Evolutionary conservation across 1,284 basidiomycete species (phyloP), one percentile per base, ranked within the genome.

Genomic region (Mycocalia duriaeana): DNA sequence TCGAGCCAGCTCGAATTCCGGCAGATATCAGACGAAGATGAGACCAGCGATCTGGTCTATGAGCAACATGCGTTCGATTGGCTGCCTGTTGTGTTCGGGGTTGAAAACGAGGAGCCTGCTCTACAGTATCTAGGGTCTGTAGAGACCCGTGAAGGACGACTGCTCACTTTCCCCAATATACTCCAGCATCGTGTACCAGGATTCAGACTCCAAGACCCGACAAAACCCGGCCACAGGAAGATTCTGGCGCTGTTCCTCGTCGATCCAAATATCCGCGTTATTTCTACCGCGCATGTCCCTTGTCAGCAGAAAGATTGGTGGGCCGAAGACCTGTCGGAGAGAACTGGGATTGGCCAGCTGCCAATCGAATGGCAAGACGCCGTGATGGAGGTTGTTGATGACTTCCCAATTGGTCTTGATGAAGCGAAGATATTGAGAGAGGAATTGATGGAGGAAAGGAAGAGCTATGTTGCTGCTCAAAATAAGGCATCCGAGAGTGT

Each of bases 231-330:
- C 0, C 68, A 75, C 47, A 65, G 72, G 28, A 77, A 76, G 55
- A 72, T 80, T 31, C 54, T 78, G 5, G 69, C 69, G 0, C 58
- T 77, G 19, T 78, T 75, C 59, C 66, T 80, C 14, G 71, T 77
- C 35, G 73, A 79, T 55, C 74, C 77, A 0, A 60, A 70, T 43
- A 58, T 68, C 16, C 57, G 54, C 26, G 58, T 70, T n/a, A 65
- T 71, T 23, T 65, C 63, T 7, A 71, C 70, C 1, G 71, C 74
- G 0, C 65, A 71, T 46, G 66, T 78, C 1, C 70, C 73, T 1
- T 69, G 68, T 14, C 75, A 76, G 54, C 67, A 65, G 45, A 44
- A 57, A 25, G 62, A 67, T n/a, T 72, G 71, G 68, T 64, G 63
- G 53, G 42, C 48, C 18, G 50, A 58, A 25, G 57, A 34, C 2